Base-by-base conservation (phyloP, 148 eudicot genomes). In the Suaeda aralocaspica region DNA sequence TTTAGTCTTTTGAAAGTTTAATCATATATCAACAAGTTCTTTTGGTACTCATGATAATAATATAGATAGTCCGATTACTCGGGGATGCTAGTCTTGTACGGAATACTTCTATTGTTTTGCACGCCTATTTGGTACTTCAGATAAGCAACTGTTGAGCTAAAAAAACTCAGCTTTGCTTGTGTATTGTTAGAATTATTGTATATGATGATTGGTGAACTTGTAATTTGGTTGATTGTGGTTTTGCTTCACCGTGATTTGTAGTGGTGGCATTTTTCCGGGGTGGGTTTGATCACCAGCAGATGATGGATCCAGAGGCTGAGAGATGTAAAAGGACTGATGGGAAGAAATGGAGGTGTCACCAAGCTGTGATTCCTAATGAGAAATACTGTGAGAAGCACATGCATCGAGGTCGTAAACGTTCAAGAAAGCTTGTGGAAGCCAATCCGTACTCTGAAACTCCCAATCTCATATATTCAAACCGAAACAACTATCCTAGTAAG, bases 341-440 rank as follows among this genome's bases (percentile, higher is more conserved):
- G 30, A 86, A 81, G 81, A 86, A 79, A 66, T 88, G 93, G 93
- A 81, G 93, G 77, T 88, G 93, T 66, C 72, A 63, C 29, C 72
- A 69, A 48, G 30, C 68, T 39, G 90, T 78, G 8, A 39, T 88
- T 68, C 76, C 82, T 7, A 73, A 82, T 41, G 75, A 81, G 76
- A 88, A 88, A 56, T 88, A 88, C 72, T 88, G 93, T 49, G 78
- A 84, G 76, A 75, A 75, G 22, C 93, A 88, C 62, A 82, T 88
- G 86, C 84, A 86, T 48, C 77, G 93, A 55, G 93, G 93, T 19
- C 69, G 82, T 59, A 68, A 75, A 0, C 85, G 92, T 90, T 90
- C 96, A 90, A 90, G 92, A 90, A 88, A 88, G 87, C 91, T 64
- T 41, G 96, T 88, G 96, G 92, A 86, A 87, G 71, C 75, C 56